These are phyloP conservation scores for Phytophthora sansomeana DNA, from an alignment of 352 stramenopile species.

Conservation along the genomic window DNA sequence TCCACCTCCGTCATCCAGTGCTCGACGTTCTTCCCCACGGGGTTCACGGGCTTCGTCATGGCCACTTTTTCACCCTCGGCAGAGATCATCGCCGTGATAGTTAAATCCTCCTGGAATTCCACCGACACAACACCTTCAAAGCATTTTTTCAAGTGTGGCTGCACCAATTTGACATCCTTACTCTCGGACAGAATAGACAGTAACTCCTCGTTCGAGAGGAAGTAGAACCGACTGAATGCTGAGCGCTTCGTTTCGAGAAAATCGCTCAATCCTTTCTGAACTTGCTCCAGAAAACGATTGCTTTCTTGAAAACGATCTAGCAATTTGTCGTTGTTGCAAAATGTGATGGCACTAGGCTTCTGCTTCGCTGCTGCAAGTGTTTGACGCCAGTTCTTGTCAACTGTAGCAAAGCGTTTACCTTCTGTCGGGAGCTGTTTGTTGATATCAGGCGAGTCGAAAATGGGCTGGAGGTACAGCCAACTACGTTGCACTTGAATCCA, in stretches of 20 bases:
- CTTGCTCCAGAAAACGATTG: conserved; percentile 95
- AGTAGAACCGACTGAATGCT: conserved; percentile 95
- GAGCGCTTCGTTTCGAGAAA: conserved; percentile 96
- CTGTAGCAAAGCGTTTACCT: conserved; percentile 94
- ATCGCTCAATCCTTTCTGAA: conserved; percentile 95
- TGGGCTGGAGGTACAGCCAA: conserved; percentile 97
- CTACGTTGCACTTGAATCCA: conserved; percentile 95
- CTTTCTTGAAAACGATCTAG: conserved; percentile 93
- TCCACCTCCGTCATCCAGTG: conserved; percentile 96
- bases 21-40: conserved; percentile 95
- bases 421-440: conserved; percentile 96
- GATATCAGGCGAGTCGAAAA: conserved; percentile 96
- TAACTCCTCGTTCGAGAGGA: conserved; percentile 95
- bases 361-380: conserved; percentile 88
- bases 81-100: conserved; percentile 93
- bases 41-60: conserved; percentile 89
- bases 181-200: conserved; percentile 96
- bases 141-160: conserved; percentile 96
- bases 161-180: conserved; percentile 95
- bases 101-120: conserved; percentile 92
- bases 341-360: conserved; percentile 88
- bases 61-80: conserved; percentile 91
- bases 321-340: conserved; percentile 94
- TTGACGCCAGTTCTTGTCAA: conserved; percentile 96
- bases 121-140: conserved; percentile 96